phyloP scores from a whole-genome alignment of 2,329 filamentous ascomycete species.

The Scolecobasidium constrictum region DNA sequence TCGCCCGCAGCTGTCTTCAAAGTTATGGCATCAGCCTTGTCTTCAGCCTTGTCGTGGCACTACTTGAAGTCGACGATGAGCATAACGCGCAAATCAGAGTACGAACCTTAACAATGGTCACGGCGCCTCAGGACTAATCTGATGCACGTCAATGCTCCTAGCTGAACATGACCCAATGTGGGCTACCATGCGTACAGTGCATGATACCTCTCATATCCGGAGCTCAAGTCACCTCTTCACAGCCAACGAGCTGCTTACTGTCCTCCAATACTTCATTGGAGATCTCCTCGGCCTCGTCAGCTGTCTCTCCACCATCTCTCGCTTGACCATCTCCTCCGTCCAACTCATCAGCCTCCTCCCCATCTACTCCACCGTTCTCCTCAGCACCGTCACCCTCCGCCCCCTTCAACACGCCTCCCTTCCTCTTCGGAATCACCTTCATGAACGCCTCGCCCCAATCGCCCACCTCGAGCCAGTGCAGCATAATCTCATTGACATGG shows the following conservation, averaged over 20 bases:
- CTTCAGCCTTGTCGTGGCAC: too few relatives aligned
- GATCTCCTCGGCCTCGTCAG: not conserved
- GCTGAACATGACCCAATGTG: too few relatives aligned
- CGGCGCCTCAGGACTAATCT: too few relatives aligned
- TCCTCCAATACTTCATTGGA: not conserved
- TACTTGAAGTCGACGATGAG: too few relatives aligned
- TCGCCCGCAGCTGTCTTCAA: not conserved
- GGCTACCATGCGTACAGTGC: too few relatives aligned
- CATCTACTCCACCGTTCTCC: not conserved
- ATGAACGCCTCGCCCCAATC: slow-evolving; percentile 90
- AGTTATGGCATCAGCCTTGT: not conserved
- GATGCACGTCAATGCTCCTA: too few relatives aligned
- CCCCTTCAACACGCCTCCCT: slow-evolving; percentile 47
- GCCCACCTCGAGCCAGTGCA: slow-evolving; percentile 78
- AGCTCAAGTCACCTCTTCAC: too few relatives aligned
- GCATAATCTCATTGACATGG: slow-evolving; percentile 94
- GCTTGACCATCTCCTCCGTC: not conserved
- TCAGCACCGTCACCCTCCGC: slow-evolving; percentile 5
- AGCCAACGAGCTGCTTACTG: too few relatives aligned
- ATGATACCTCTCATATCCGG: too few relatives aligned
- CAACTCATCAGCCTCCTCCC: not conserved
- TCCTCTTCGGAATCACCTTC: slow-evolving; percentile 79
- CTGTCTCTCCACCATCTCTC: not conserved
- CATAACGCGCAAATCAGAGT: too few relatives aligned
- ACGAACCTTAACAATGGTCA: too few relatives aligned